Base-by-base conservation (phyloP, 2,329 filamentous ascomycete species). In the Geosmithia putterillii region DNA sequence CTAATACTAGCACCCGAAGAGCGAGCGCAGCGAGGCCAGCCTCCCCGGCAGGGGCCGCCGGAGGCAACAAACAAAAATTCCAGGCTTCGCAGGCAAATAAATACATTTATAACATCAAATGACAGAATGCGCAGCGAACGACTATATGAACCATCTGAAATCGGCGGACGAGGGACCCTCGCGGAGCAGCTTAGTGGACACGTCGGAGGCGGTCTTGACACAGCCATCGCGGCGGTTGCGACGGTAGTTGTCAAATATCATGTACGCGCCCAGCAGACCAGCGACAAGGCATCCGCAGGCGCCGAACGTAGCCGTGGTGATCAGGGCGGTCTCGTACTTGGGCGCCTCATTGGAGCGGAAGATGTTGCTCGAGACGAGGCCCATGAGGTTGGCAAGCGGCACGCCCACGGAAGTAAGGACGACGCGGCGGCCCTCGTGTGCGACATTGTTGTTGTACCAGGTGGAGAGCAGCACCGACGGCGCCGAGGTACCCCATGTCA, bases 381-480 rank as follows among this genome's bases (percentile, higher is more conserved):
- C 81, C 81, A 48, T 48, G 23, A 48, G 20, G 42, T 48, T 52
- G 3, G 83, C 84, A 9, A 86, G 57, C 0, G 84, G 83, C 1
- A 89, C 83, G 20, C 79, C 81, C 17, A 88, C 72, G 22, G 76
- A 80, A 0, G 83, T 88, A 14, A 87, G 65, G 1, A 80, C 69
- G 6, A 86, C 70, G 40, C 84, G 79, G 34, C 79, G 7, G 45
- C 81, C 80, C 59, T 89, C 85, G 52, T 89, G 74, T 1, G 83
- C 83, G 44, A 87, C 74, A 56, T 90, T 90, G 66, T 89, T 89
- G 63, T 86, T 89, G 63, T 87, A 88, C 80, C 57, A 66, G 22
- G 45, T 76, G 67, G 50, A 78, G 64, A 81, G 66, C 12, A 89
- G 66, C 8, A 88, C 83, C 0, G 77, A 83, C 0, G 85, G 83